phyloP scores from a whole-genome alignment of 371 early-diverging fungal genomes.

The Sporodiniella umbellata region DNA sequence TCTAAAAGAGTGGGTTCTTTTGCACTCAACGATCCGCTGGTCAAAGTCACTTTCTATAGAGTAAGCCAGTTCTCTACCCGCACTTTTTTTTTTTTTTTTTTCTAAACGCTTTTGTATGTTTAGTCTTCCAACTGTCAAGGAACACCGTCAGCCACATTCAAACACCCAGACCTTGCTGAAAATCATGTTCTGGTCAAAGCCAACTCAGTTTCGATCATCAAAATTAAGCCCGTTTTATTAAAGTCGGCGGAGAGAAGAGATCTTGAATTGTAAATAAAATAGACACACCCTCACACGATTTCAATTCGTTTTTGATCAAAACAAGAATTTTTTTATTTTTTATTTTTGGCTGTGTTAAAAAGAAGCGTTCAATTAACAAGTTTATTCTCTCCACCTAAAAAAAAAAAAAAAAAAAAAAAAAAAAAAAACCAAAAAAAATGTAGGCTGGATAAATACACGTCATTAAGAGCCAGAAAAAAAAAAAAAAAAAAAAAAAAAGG shows the following conservation, averaged over 20 bases:
- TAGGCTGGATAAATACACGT: too few relatives aligned
- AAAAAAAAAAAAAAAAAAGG: not conserved
- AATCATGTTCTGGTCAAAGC: conserved; percentile 23
- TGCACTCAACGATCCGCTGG: conserved; percentile 25
- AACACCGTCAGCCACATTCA: conserved; percentile 18
- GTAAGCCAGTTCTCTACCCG: conserved; percentile 3
- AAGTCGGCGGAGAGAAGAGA: conserved; percentile 1
- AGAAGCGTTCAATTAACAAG: too few relatives aligned
- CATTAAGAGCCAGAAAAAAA: not conserved
- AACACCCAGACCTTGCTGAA: conserved; percentile 4
- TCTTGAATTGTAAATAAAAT: not conserved
- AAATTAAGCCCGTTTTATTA: conserved; percentile 16
- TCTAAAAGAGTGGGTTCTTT: conserved; percentile 25
- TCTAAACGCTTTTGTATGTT: too few relatives aligned
- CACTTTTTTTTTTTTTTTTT: conserved; percentile 3
- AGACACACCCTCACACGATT: too few relatives aligned
- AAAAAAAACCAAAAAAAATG: too few relatives aligned
- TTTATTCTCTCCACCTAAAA: too few relatives aligned
- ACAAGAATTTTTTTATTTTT: too few relatives aligned
- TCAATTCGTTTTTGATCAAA: too few relatives aligned
- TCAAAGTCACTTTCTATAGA: conserved; percentile 24
- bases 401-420: not conserved
- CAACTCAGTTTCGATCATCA: conserved; percentile 18
- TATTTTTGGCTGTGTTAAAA: too few relatives aligned
- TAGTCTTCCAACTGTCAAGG: conserved; percentile 24